Conservation (phyloP, 306 rosid genomes). For the Senna siamea region DNA sequence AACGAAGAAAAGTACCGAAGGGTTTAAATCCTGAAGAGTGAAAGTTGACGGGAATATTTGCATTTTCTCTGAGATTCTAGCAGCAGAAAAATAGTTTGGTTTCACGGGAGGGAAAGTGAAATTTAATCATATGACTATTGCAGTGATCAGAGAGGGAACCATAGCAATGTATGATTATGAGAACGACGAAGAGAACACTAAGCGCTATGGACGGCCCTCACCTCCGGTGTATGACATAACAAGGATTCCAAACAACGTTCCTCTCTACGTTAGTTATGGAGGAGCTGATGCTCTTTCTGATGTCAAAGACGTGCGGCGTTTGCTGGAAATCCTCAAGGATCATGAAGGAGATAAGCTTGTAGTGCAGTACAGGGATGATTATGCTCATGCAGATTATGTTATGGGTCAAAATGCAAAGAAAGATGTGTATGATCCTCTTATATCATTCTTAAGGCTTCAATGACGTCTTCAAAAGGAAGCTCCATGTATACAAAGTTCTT, state of each 20-base stretch:
- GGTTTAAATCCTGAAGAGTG: no score
- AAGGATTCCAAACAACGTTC: slow-evolving; percentile 67
- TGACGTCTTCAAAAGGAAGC: slow-evolving; percentile 39
- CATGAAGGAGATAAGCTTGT: slow-evolving; percentile 68
- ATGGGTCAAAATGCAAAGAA: slow-evolving; percentile 71
- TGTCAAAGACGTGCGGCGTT: slow-evolving; percentile 61
- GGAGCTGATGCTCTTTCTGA: slow-evolving; percentile 77
- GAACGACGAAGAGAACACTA: slow-evolving; percentile 45
- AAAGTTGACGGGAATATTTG: no score
- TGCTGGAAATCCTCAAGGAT: slow-evolving; percentile 57
- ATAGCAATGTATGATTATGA: slow-evolving; percentile 70
- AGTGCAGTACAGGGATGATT: slow-evolving; percentile 63
- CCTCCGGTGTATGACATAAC: slow-evolving; percentile 76
- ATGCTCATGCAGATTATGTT: slow-evolving; percentile 87
- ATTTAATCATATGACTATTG: slow-evolving; percentile 26
- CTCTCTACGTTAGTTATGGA: slow-evolving; percentile 70
- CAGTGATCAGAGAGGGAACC: slow-evolving; percentile 79
- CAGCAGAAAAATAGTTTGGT: background rate
- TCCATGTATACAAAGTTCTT: background rate
- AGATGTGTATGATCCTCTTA: slow-evolving; percentile 71
- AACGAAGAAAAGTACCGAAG: no score
- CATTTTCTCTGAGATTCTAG: no score
- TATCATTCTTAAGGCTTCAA: slow-evolving; percentile 70
- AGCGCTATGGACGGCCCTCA: slow-evolving; percentile 67
- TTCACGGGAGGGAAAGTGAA: slow-evolving; percentile 22